Evolutionary conservation across 2,329 filamentous ascomycete species (phyloP).

Genomic region (Kalaharituber pfeilii): DNA sequence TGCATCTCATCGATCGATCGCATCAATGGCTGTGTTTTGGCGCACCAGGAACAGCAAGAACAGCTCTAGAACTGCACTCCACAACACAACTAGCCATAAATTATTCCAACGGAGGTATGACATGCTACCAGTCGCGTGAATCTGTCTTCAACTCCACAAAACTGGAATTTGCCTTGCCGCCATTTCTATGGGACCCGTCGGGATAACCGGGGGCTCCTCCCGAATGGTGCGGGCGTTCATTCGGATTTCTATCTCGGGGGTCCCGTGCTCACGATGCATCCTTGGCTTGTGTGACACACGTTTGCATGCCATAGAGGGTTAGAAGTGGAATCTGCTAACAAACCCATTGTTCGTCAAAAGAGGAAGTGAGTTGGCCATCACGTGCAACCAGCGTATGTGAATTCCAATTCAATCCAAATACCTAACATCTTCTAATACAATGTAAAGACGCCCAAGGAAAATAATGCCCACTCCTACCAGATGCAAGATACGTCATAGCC

Average conservation of each 20-base stretch:
- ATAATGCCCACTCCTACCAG: neutral
- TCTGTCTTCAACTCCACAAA: neutral
- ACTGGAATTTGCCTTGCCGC: neutral
- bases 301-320: too few relatives aligned
- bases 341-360: too few relatives aligned
- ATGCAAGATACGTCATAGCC: neutral
- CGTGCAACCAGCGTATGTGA: too few relatives aligned
- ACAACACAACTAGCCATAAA: neutral
- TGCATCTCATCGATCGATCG: constrained; percentile 3
- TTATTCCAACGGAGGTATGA: neutral
- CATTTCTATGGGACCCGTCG: neutral
- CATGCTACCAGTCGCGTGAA: neutral
- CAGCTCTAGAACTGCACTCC: neutral
- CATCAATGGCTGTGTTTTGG: neutral
- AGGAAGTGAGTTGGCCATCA: too few relatives aligned
- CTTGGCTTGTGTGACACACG: too few relatives aligned
- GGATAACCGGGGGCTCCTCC: neutral
- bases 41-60: neutral
- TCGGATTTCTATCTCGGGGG: too few relatives aligned
- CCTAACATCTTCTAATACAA: neutral
- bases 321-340: too few relatives aligned
- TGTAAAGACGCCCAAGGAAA: neutral
- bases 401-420: neutral
- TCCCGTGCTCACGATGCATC: too few relatives aligned
- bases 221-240: neutral